Percentiles rank a stretch among this genome's conserved stretches.
These are phyloP conservation scores for Davidsoniella australis DNA, from an alignment of 2,329 filamentous ascomycete species.

Conservation along the genomic window DNA sequence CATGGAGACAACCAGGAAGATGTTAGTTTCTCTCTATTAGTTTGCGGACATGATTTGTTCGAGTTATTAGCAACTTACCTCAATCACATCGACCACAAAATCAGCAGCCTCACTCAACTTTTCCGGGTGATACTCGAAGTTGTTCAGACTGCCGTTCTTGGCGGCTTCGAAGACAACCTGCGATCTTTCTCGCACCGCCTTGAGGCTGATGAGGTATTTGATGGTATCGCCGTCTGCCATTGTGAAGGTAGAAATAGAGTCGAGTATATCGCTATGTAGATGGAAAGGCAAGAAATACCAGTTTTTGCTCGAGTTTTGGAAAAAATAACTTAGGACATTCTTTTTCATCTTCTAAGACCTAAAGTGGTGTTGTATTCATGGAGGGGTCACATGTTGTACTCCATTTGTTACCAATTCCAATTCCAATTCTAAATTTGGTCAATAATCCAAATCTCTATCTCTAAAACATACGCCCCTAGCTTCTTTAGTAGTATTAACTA, in stretches of 20 bases:
- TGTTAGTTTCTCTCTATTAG: not conserved
- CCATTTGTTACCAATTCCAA: no score
- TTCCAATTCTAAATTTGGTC: no score
- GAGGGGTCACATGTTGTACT: no score
- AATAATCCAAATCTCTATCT: no score
- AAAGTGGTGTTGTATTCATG: no score
- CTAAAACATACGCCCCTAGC: no score
- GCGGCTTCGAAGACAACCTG: slow-evolving; percentile 21
- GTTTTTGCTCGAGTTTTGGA: no score
- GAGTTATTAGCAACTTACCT: slow-evolving; percentile 18
- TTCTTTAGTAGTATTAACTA: no score
- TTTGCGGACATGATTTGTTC: not conserved
- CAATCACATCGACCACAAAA: slow-evolving; percentile 26
- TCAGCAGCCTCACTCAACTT: slow-evolving; percentile 24
- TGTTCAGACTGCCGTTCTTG: slow-evolving; percentile 22
- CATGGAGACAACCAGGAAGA: not conserved
- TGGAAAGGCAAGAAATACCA: not conserved
- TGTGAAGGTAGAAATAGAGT: not conserved
- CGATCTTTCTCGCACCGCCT: slow-evolving; percentile 22
- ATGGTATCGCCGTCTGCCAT: slow-evolving; percentile 11
- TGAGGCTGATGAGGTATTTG: slow-evolving; percentile 22
- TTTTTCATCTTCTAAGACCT: no score
- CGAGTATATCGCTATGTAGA: not conserved
- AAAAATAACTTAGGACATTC: no score
- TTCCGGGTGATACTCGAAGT: slow-evolving; percentile 25